phyloP scores from a whole-genome alignment of 306 rosid species.

The Herpetospermum pedunculosum region DNA sequence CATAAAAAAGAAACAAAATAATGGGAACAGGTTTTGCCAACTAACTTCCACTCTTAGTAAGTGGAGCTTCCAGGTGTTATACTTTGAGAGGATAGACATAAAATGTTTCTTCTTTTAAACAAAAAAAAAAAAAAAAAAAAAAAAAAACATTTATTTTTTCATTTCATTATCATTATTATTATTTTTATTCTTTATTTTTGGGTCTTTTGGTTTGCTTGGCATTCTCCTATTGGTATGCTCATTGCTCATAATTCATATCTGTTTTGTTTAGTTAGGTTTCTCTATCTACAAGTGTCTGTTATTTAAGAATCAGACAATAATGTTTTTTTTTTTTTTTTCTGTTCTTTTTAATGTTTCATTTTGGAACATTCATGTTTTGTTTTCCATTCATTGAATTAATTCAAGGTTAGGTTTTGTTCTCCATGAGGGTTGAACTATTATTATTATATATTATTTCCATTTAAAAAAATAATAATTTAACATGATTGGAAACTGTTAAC shows the following conservation, averaged over 20 bases:
- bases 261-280: constrained; percentile 1
- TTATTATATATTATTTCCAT: background rate
- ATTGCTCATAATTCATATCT: background rate
- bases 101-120: background rate
- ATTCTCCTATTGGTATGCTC: background rate
- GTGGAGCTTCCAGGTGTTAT: constrained; percentile 8
- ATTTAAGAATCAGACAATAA: background rate
- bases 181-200: background rate
- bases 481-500: background rate
- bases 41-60: constrained; percentile 6
- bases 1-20: background rate
- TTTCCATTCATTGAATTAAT: background rate
- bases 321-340: background rate
- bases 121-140: background rate
- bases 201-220: background rate
- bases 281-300: background rate
- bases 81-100: background rate
- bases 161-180: background rate
- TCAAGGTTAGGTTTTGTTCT: background rate
- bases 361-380: background rate
- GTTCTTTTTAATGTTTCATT: background rate
- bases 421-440: background rate
- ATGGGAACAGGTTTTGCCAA: background rate
- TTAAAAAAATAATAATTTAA: too few relatives aligned
- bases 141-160: background rate